Percentiles rank a stretch among this genome's conserved stretches.
Evolutionary conservation across 2,329 filamentous ascomycete genomes (phyloP).

Genomic region (Cladophialophora bantiana): DNA sequence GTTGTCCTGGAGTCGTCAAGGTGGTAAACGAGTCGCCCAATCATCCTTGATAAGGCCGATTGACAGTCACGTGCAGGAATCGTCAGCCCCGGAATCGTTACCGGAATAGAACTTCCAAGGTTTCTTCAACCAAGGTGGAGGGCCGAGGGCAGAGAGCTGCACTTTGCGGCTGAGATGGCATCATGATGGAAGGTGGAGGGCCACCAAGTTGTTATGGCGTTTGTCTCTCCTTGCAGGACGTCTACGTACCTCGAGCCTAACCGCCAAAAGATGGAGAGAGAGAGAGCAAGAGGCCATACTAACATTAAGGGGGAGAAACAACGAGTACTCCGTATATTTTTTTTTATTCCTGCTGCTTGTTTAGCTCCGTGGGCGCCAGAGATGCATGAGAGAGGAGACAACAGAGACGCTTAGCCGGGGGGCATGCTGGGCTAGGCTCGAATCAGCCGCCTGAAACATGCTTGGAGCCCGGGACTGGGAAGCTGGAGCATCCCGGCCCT

Average conservation of each 20-base stretch:
- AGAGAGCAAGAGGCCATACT: not conserved
- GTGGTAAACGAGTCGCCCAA: constrained; percentile 16
- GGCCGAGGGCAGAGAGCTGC: not conserved
- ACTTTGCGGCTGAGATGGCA: constrained; percentile 9
- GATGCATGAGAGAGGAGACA: constrained; percentile 12
- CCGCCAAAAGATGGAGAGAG: not conserved
- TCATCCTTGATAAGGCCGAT: constrained; percentile 8
- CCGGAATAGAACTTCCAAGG: not conserved
- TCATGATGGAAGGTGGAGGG: not conserved
- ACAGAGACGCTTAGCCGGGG: constrained; percentile 15
- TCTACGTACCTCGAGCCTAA: not conserved
- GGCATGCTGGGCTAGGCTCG: constrained; percentile 13
- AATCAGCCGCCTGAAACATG: constrained; percentile 22
- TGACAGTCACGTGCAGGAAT: constrained; percentile 4
- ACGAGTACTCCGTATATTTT: not conserved
- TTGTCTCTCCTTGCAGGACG: constrained; percentile 1
- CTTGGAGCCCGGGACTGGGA: constrained; percentile 12
- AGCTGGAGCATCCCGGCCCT: constrained; percentile 19
- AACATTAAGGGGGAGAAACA: constrained; percentile 9
- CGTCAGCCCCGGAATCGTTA: constrained; percentile 6
- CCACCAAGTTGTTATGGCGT: not conserved
- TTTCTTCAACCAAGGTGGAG: not conserved
- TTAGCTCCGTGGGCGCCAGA: constrained; percentile 8
- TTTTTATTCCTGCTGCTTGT: constrained; percentile 1
- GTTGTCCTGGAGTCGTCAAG: constrained; percentile 6